These are phyloP conservation scores for Gracilaria caudata DNA, from an alignment of 23 red algal genomes.

Conservation along the genomic window DNA sequence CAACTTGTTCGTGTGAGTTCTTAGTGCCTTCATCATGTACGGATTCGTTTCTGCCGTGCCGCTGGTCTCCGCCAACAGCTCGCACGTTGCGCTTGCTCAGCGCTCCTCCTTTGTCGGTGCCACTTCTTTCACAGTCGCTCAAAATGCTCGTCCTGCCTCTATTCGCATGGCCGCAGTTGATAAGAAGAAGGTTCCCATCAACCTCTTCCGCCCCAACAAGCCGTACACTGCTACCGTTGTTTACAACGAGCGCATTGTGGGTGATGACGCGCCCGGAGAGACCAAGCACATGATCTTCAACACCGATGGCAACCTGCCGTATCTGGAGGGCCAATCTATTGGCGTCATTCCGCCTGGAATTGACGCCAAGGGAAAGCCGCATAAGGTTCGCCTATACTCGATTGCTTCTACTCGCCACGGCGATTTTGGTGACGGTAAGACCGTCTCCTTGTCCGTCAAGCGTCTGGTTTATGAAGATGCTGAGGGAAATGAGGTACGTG, in stretches of 20 bases:
- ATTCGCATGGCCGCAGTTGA: conserved; percentile 65
- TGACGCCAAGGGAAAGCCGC: conserved; percentile 89
- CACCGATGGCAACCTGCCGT: conserved; percentile 83
- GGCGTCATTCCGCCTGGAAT: conserved; percentile 92
- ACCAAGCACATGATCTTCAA: conserved; percentile 97
- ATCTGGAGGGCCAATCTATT: conserved; percentile 97
- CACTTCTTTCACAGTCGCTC: conserved; percentile 1
- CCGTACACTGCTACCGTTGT: conserved; percentile 79
- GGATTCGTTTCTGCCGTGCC: conserved; percentile 50
- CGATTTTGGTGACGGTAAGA: conserved; percentile 95
- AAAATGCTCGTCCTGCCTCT: conserved; percentile 12
- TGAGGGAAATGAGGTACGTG: conserved; percentile 88
- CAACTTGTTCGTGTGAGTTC: background rate
- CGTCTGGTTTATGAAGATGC: conserved; percentile 87
- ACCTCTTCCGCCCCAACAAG: conserved; percentile 86
- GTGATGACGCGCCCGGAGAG: conserved; percentile 90
- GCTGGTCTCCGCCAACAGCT: conserved; percentile 11
- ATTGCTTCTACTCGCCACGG: conserved; percentile 93
- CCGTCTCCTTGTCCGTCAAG: conserved; percentile 91
- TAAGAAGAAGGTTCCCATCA: conserved; percentile 84
- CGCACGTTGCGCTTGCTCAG: background rate
- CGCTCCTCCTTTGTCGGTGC: conserved; percentile 38
- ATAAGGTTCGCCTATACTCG: conserved; percentile 95
- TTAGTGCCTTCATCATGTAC: conserved; percentile 20
- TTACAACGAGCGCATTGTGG: conserved; percentile 92